These are phyloP conservation scores for Apiospora malaysiana DNA, from an alignment of 2,329 filamentous ascomycete genomes.

Conservation along the genomic window DNA sequence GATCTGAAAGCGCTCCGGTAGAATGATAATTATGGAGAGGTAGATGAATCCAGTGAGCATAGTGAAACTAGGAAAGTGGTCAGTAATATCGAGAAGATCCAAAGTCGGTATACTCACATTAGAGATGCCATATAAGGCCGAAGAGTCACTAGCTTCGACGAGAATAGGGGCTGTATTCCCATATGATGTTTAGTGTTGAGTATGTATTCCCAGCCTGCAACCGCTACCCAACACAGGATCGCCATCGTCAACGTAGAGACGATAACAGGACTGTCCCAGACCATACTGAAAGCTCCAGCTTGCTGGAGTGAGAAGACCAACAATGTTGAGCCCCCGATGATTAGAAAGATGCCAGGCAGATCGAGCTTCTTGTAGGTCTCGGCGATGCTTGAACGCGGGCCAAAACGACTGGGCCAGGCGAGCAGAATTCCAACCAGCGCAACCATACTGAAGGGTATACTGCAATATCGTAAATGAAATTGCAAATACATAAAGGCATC, in stretches of 20 bases:
- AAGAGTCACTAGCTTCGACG: conserved; percentile 52
- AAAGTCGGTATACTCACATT: conserved; percentile 45
- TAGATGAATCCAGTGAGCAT: conserved; percentile 64
- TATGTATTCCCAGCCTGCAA: conserved; percentile 57
- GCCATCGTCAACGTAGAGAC: conserved; percentile 55
- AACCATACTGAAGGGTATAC: conserved; percentile 55
- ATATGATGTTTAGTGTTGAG: conserved; percentile 45
- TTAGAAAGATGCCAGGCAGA: conserved; percentile 55
- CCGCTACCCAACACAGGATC: conserved; percentile 52
- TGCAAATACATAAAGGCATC: neutral
- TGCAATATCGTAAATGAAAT: conserved; percentile 30
- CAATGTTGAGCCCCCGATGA: conserved; percentile 58
- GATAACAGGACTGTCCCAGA: conserved; percentile 59
- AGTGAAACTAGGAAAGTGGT: conserved; percentile 50
- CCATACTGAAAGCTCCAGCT: conserved; percentile 56
- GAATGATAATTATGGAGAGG: conserved; percentile 61
- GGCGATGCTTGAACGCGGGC: conserved; percentile 45
- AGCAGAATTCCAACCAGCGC: conserved; percentile 54
- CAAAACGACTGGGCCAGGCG: conserved; percentile 50
- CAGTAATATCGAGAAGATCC: neutral
- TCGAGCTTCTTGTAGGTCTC: conserved; percentile 55
- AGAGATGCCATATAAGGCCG: conserved; percentile 58
- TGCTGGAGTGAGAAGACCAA: conserved; percentile 63
- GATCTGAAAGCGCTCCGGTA: conserved; percentile 67
- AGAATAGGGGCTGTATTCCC: conserved; percentile 61